Base-by-base conservation (phyloP, 441 rosid genomes). In the Populus trichocarpa region DNA sequence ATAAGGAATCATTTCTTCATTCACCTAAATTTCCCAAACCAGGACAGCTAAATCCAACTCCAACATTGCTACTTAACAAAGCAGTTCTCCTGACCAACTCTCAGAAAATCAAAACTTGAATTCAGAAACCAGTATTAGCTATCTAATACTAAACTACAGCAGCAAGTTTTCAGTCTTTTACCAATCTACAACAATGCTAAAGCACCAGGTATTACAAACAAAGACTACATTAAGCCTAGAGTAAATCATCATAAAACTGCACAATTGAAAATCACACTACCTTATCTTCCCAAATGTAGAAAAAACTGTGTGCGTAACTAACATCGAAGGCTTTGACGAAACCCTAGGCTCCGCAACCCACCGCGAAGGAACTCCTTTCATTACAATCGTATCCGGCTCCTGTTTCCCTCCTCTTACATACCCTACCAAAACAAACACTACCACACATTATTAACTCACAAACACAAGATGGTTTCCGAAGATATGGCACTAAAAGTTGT, bases 291-390 rank as follows among this genome's bases (percentile, higher is more conserved):
- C 99, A 78, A 94, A 92, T 69, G 87, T 74, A 18, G 98, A 94
- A 80, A 96, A 91, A 79, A 92, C 87, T 53, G 97, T 90, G 86
- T 94, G 99, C 0, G 98, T 94, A 78, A 92, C 97, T 88, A 94
- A 80, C 93, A 89, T 85, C 0, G 99, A 96, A 76, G 98, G 98
- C 86, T 96, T 96, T 0, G 97, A 96, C 0, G 99, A 96, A 38
- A 96, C 99, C 73, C 94, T 89, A 1, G 98, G 94, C 91, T 96
- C 97, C 0, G 97, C 93, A 59, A 96, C 91, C 99, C 99, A 94
- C 85, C 99, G 85, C 3, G 98, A 96, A 5, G 98, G 99, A 69
- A 90, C 85, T 71, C 96, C 93, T 79, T 88, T 88, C 33, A 96
- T 65, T 59, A 94, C 76, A 33, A 96, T 85, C 5, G 99, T 91